Conservation (phyloP, 805 yeast species). For the Cyberlindnera maclurae region DNA sequence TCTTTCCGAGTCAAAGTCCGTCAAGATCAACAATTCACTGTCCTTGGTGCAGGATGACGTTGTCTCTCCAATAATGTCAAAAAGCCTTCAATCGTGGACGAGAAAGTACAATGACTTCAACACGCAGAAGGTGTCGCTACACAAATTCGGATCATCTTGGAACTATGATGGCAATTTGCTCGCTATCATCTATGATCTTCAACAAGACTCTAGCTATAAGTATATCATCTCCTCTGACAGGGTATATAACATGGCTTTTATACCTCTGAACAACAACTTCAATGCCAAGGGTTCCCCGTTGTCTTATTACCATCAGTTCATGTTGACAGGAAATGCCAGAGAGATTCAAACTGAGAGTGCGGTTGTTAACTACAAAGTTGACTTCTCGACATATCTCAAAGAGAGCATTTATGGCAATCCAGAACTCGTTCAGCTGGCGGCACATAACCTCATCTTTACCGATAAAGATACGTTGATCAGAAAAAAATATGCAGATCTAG, state of each 20-base stretch:
- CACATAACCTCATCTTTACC: conserved; percentile 15
- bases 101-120: conserved; percentile 19
- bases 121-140: conserved; percentile 13
- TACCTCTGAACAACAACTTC: conserved; percentile 9
- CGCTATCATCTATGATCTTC: conserved; percentile 18
- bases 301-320: conserved; percentile 18
- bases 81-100: conserved; percentile 17
- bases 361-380: conserved; percentile 1
- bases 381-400: conserved; percentile 10
- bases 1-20: conserved; percentile 6
- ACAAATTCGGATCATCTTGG: conserved; percentile 12
- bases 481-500: conserved; percentile 9
- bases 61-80: conserved; percentile 10
- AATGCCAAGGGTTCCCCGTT: conserved; percentile 10
- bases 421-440: conserved; percentile 2
- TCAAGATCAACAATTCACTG: conserved; percentile 5
- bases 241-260: conserved; percentile 12
- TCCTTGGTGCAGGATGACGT: conserved; percentile 5
- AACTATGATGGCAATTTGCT: conserved; percentile 15
- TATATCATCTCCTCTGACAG: conserved; percentile 21
- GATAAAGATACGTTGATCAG: conserved; percentile 13
- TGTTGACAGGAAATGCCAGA: conserved; percentile 7
- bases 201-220: conserved; percentile 13
- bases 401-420: conserved; percentile 3
- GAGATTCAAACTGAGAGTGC: background rate